Conservation (phyloP, 805 yeast genomes). For the Pichia cabralensis region DNA sequence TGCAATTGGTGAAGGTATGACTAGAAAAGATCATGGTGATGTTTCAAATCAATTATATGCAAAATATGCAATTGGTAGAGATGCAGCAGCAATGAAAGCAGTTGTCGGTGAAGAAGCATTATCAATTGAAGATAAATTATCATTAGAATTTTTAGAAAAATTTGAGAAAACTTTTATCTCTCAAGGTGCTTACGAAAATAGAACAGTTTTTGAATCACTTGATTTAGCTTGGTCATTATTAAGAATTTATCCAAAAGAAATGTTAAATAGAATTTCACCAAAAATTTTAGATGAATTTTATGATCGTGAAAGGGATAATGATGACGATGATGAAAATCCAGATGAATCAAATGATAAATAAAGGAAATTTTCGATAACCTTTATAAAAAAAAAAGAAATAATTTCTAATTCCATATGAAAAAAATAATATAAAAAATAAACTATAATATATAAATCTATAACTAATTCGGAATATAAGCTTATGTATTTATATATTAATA, state of each 20-base stretch:
- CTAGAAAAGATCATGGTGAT: constrained; percentile 99
- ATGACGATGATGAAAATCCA: constrained; percentile 15
- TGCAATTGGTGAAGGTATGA: constrained; percentile 99
- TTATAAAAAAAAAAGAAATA: neutral
- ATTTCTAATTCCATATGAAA: neutral
- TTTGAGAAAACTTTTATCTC: constrained; percentile 91
- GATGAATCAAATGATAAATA: too few relatives aligned
- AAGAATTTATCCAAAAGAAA: constrained; percentile 98
- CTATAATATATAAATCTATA: too few relatives aligned
- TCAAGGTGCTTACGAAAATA: constrained; percentile 95
- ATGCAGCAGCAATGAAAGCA: constrained; percentile 99
- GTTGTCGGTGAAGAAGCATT: constrained; percentile 99
- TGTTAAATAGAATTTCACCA: constrained; percentile 97
- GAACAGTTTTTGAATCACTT: constrained; percentile 88
- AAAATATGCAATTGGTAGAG: constrained; percentile 98
- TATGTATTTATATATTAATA: too few relatives aligned
- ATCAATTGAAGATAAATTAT: constrained; percentile 93
- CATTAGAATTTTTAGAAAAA: constrained; percentile 95
- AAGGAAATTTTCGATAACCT: too few relatives aligned
- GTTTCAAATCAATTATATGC: constrained; percentile 98
- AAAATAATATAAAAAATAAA: neutral
- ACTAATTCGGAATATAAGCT: too few relatives aligned
- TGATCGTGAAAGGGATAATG: constrained; percentile 70
- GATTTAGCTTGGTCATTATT: constrained; percentile 97
- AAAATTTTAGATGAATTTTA: constrained; percentile 92